phyloP scores from a whole-genome alignment of 2,329 filamentous ascomycete genomes.

The Diaporthe ilicicola region DNA sequence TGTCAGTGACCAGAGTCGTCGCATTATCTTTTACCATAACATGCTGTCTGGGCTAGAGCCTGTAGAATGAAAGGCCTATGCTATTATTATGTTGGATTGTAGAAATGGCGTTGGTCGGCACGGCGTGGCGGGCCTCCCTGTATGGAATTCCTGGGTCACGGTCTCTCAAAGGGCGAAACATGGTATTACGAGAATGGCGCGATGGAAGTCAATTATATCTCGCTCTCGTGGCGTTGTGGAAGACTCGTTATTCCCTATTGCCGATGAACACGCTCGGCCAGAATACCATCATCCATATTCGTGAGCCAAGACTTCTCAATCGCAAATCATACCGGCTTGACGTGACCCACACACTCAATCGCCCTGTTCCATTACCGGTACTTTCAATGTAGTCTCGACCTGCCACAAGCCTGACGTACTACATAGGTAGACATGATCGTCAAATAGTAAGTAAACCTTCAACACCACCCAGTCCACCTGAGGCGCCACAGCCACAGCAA shows the following conservation, averaged over 20 bases:
- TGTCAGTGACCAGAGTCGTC: too few relatives aligned
- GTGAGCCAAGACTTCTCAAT: background rate
- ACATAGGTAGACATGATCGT: background rate
- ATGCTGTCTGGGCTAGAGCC: background rate
- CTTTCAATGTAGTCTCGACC: too few relatives aligned
- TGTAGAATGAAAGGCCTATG: background rate
- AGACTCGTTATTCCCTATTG: background rate
- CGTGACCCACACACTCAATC: background rate
- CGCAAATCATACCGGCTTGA: background rate
- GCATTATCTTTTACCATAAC: background rate
- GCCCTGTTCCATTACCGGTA: background rate
- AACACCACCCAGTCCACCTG: too few relatives aligned
- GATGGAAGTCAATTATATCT: background rate
- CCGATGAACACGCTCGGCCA: background rate
- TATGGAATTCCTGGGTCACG: background rate
- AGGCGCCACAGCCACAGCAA: too few relatives aligned
- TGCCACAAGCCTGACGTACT: too few relatives aligned
- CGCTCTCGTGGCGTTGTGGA: background rate
- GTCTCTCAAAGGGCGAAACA: background rate
- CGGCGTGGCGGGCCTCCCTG: background rate
- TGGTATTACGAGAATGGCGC: background rate
- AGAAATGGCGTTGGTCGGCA: conserved; percentile 1
- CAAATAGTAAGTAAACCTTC: too few relatives aligned
- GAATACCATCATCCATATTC: background rate
- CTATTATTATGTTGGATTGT: background rate